Conservation (phyloP, 441 rosid species). For the Populus trichocarpa region DNA sequence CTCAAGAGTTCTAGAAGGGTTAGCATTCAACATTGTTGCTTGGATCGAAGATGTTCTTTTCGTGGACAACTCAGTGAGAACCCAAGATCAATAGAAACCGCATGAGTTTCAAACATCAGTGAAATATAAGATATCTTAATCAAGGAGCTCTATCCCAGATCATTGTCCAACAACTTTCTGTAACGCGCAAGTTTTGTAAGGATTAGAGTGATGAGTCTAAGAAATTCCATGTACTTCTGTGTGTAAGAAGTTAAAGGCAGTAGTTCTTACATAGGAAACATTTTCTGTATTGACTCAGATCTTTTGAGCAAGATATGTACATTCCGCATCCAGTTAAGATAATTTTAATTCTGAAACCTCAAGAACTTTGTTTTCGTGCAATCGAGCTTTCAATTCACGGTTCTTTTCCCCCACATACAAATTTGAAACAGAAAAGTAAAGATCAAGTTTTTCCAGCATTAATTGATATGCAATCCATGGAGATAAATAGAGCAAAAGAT, state of each 20-base stretch:
- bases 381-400: background rate
- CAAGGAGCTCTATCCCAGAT: slow-evolving; percentile 1
- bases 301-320: background rate
- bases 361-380: background rate
- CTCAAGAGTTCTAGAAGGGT: slow-evolving; percentile 89
- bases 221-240: background rate
- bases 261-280: background rate
- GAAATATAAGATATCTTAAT: slow-evolving; percentile 11
- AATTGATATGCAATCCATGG: background rate
- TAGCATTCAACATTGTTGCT: slow-evolving; percentile 89
- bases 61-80: slow-evolving; percentile 64
- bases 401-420: background rate
- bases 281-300: background rate
- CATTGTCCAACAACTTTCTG: background rate
- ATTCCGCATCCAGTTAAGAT: background rate
- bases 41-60: slow-evolving; percentile 92
- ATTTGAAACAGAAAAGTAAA: background rate
- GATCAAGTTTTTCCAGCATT: background rate
- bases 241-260: background rate
- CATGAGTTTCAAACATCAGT: background rate
- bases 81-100: slow-evolving; percentile 28
- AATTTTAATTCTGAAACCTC: background rate
- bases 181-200: background rate
- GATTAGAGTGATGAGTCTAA: background rate
- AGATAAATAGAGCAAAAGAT: background rate